A percentile compares a stretch with the other conserved stretches of the same genome.
phyloP scores from a whole-genome alignment of 192 early-diverging fungal genomes.

The Geranomyces variabilis region DNA sequence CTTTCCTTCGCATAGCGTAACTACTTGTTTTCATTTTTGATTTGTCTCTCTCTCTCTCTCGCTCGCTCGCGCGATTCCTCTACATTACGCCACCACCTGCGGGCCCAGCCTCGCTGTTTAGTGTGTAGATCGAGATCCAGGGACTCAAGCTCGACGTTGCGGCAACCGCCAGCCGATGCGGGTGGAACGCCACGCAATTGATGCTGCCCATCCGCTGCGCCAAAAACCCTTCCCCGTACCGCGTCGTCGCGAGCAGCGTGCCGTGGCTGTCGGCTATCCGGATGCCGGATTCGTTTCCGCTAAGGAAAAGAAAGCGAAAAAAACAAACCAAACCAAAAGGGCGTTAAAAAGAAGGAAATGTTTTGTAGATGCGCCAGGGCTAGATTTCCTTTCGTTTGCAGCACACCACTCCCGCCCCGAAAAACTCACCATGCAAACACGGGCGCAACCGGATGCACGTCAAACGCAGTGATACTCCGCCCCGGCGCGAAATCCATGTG shows the following conservation, averaged over 20 bases:
- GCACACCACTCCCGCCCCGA: not conserved
- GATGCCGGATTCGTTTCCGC: conserved; percentile 40
- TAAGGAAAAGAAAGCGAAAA: not conserved
- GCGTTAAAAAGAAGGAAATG: too few relatives aligned
- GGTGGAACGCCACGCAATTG: conserved; percentile 69
- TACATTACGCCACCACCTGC: too few relatives aligned
- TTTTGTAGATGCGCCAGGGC: too few relatives aligned
- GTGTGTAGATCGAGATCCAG: conserved; percentile 12
- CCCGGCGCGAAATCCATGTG: conserved; percentile 10
- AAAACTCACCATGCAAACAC: conserved; percentile 45
- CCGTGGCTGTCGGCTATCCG: conserved; percentile 50
- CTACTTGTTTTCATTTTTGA: too few relatives aligned
- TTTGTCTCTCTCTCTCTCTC: too few relatives aligned
- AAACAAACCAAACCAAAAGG: not conserved
- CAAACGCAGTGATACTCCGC: conserved; percentile 39
- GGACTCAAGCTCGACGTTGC: conserved; percentile 12
- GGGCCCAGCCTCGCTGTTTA: not conserved
- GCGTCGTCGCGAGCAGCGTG: conserved; percentile 37
- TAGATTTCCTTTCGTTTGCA: not conserved
- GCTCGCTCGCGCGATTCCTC: too few relatives aligned
- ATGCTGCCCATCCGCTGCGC: conserved; percentile 56
- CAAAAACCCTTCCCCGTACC: conserved; percentile 57
- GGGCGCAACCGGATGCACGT: conserved; percentile 44
- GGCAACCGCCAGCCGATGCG: conserved; percentile 61
- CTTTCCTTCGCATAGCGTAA: too few relatives aligned